Evolutionary conservation across 2,329 filamentous ascomycete genomes (phyloP).

Genomic region (Beauveria scarabaeidicola): DNA sequence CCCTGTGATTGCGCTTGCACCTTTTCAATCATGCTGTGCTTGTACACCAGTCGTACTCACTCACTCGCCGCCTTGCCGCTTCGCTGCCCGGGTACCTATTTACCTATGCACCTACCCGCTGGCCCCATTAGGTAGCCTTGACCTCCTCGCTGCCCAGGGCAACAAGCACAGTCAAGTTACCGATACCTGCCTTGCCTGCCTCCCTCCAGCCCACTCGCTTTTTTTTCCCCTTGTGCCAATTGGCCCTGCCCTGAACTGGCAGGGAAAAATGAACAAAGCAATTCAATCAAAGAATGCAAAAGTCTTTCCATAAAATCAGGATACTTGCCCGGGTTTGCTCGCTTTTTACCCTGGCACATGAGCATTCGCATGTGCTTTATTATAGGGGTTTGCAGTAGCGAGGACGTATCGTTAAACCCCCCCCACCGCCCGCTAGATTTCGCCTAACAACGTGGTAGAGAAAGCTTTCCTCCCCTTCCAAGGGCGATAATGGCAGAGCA

Average conservation of each 20-base stretch:
- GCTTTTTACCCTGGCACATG: not conserved
- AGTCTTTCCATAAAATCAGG: not conserved
- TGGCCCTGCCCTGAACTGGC: not conserved
- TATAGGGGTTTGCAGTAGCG: not conserved
- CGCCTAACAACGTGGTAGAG: not conserved
- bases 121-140: not conserved
- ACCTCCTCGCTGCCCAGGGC: conserved; percentile 11
- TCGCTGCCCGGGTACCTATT: not conserved
- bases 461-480: not conserved
- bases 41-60: too few species aligned
- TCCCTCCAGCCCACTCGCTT: not conserved
- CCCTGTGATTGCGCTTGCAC: not conserved
- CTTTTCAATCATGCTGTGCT: too few species aligned
- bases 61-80: not conserved
- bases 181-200: not conserved
- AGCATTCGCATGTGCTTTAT: not conserved
- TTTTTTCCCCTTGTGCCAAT: not conserved
- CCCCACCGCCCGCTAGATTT: not conserved
- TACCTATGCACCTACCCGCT: not conserved
- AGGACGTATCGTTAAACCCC: not conserved
- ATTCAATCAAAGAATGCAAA: not conserved
- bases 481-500: not conserved
- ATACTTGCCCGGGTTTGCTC: not conserved
- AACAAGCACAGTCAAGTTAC: conserved; percentile 8
- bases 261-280: not conserved